Conservation (phyloP, 2,329 filamentous ascomycete species). For the Curvularia sp. region DNA sequence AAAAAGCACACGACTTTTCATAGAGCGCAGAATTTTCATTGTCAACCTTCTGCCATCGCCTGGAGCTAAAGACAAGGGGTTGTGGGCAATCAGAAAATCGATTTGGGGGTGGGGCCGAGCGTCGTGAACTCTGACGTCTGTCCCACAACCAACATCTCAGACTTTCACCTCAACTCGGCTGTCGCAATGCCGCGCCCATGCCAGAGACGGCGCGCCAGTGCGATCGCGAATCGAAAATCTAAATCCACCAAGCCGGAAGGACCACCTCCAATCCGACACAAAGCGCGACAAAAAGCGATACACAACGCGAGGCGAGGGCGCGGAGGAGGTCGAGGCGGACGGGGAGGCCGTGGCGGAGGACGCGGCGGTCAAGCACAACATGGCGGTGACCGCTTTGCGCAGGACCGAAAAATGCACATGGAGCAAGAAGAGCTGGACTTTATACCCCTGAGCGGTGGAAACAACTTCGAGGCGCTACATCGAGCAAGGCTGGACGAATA, state of each 20-base stretch:
- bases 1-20: background rate
- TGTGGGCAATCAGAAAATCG: slow-evolving; percentile 6
- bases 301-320: slow-evolving; percentile 23
- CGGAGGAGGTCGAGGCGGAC: slow-evolving; percentile 4
- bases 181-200: slow-evolving; percentile 35
- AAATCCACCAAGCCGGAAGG: slow-evolving; percentile 19
- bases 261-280: slow-evolving; percentile 27
- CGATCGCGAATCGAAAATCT: slow-evolving; percentile 29
- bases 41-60: background rate
- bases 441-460: slow-evolving; percentile 23
- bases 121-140: slow-evolving; percentile 14
- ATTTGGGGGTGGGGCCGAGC: slow-evolving; percentile 18
- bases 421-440: slow-evolving; percentile 19
- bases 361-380: slow-evolving; percentile 10
- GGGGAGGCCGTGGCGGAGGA: slow-evolving; percentile 7
- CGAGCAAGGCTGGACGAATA: slow-evolving; percentile 21
- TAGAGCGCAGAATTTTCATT: background rate
- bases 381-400: slow-evolving; percentile 17
- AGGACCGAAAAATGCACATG: slow-evolving; percentile 8
- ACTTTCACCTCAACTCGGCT: background rate
- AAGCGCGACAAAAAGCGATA: slow-evolving; percentile 30
- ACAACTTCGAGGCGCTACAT: slow-evolving; percentile 27
- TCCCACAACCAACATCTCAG: slow-evolving; percentile 10
- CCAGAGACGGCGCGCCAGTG: slow-evolving; percentile 35
- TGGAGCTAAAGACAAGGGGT: slow-evolving; percentile 1